Evolutionary conservation across 1,139 yeast species (phyloP).

Genomic region (Debaryomycetaceae sp.): DNA sequence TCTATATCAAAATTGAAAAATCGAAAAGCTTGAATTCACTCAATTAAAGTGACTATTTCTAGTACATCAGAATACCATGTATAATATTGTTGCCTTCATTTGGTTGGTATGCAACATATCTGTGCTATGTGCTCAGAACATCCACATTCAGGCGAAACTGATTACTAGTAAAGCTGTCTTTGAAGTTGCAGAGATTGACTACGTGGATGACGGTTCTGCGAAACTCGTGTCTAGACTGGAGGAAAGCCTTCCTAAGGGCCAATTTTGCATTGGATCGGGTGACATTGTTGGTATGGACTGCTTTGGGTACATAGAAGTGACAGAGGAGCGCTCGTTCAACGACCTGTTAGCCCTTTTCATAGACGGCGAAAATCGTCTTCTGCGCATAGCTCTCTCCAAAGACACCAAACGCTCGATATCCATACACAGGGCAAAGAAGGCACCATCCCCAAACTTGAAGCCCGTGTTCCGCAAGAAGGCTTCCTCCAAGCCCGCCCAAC

Average conservation of each 20-base stretch:
- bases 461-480: constrained; percentile 14
- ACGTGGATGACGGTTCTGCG: background rate
- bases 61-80: background rate
- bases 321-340: constrained; percentile 3
- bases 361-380: constrained; percentile 13
- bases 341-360: constrained; percentile 13
- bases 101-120: background rate
- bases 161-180: no score
- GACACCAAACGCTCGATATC: background rate
- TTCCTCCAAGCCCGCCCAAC: constrained; percentile 1
- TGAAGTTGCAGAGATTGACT: background rate
- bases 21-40: no score
- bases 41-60: no score
- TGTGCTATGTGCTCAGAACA: background rate
- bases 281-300: constrained; percentile 29
- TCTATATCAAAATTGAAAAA: background rate
- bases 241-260: constrained; percentile 7
- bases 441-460: constrained; percentile 27
- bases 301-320: constrained; percentile 18
- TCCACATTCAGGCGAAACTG: background rate
- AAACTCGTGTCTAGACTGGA: background rate
- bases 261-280: constrained; percentile 31
- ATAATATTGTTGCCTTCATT: background rate
- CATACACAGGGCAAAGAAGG: constrained; percentile 3
- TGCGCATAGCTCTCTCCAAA: constrained; percentile 11